These are phyloP conservation scores for Tricholoma bakamatsutake DNA, from an alignment of 768 basidiomycete genomes.

Conservation along the genomic window DNA sequence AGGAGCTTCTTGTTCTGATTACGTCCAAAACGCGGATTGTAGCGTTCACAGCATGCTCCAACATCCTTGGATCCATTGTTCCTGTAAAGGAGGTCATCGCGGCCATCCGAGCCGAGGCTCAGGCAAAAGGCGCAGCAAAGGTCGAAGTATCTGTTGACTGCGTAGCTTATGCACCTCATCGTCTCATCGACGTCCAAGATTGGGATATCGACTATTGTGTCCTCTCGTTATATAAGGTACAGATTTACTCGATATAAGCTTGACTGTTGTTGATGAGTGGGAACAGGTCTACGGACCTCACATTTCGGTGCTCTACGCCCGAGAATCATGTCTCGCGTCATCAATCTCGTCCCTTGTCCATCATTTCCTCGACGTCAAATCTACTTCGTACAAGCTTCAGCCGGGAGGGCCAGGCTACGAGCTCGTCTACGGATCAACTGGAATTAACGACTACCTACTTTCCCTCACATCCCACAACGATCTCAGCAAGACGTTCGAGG, in stretches of 20 bases:
- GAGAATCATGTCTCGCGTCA: constrained; percentile 35
- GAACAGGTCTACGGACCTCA: constrained; percentile 73
- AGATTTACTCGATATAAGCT: background rate
- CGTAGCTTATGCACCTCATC: constrained; percentile 75
- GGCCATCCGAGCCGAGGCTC: constrained; percentile 45
- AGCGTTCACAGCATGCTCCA: constrained; percentile 71
- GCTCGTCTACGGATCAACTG: constrained; percentile 53
- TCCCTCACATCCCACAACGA: constrained; percentile 46
- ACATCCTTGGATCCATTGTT: constrained; percentile 63
- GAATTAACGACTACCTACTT: constrained; percentile 57
- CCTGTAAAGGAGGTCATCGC: constrained; percentile 53
- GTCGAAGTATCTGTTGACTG: constrained; percentile 70
- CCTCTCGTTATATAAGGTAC: constrained; percentile 74
- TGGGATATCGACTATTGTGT: constrained; percentile 77
- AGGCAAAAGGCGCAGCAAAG: constrained; percentile 47
- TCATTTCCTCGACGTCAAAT: constrained; percentile 55
- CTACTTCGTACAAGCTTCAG: constrained; percentile 56
- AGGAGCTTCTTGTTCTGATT: constrained; percentile 57
- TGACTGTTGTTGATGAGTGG: background rate
- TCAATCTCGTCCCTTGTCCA: constrained; percentile 59
- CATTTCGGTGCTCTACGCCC: constrained; percentile 59
- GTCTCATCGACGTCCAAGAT: constrained; percentile 60
- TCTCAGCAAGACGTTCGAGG: constrained; percentile 47
- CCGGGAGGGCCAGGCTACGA: constrained; percentile 76
- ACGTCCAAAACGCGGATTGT: constrained; percentile 62